Percentiles rank a stretch among this genome's conserved stretches.
These are phyloP conservation scores for Chlorella variabilis DNA, from an alignment of 163 green algal genomes.

Conservation along the genomic window DNA sequence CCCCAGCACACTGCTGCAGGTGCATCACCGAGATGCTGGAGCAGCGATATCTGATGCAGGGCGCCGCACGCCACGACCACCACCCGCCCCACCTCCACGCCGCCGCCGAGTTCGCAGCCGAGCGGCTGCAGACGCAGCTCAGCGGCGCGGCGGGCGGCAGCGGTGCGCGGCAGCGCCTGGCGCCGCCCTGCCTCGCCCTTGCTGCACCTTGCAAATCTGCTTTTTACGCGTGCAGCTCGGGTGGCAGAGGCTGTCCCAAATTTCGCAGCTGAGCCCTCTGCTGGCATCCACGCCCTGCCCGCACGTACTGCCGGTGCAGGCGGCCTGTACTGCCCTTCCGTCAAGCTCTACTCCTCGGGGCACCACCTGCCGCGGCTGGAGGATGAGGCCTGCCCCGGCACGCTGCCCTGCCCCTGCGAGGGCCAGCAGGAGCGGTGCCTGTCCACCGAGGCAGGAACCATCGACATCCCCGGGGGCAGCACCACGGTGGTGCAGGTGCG, in stretches of 20 bases:
- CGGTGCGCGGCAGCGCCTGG: neutral
- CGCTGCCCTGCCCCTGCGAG: slow-evolving; percentile 28
- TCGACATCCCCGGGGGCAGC: slow-evolving; percentile 14
- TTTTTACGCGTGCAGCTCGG: too few species aligned
- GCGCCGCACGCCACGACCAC: slow-evolving; percentile 8
- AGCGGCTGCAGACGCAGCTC: slow-evolving; percentile 3
- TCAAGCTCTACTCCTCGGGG: slow-evolving; percentile 26
- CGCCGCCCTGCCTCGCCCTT: too few species aligned
- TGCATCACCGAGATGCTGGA: slow-evolving; percentile 28
- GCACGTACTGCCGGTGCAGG: neutral
- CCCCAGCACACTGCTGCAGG: too few species aligned
- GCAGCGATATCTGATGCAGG: slow-evolving; percentile 14
- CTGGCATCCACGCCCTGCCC: neutral
- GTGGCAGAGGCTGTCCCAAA: too few species aligned
- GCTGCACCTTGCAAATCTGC: too few species aligned
- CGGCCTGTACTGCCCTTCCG: slow-evolving; percentile 5
- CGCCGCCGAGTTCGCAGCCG: neutral
- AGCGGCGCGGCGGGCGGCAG: neutral
- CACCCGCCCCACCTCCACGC: slow-evolving; percentile 5
- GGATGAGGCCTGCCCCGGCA: slow-evolving; percentile 13
- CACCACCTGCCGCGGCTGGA: slow-evolving; percentile 24
- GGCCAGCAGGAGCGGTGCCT: slow-evolving; percentile 25
- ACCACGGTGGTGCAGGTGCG: slow-evolving; percentile 25
- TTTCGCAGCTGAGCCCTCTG: too few species aligned
- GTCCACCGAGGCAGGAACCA: neutral